A percentile compares a stretch with the other conserved stretches of the same genome.
phyloP scores from a whole-genome alignment of 2,329 filamentous ascomycete species.

The Ophiocordyceps polyrhachis-furcata region DNA sequence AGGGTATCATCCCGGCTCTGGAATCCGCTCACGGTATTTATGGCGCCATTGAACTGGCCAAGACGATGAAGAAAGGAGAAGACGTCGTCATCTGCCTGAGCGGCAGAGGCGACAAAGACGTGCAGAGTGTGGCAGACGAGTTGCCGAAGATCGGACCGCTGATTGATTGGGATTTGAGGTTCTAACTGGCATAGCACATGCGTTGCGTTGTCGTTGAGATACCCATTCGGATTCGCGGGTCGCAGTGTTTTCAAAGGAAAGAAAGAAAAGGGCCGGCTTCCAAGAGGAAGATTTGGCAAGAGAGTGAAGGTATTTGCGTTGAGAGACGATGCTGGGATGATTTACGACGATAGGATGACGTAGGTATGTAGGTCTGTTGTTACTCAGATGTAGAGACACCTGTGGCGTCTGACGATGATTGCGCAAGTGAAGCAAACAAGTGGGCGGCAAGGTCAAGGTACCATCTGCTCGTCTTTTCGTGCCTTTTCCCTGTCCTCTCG shows the following conservation, averaged over 20 bases:
- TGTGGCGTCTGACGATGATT: not conserved
- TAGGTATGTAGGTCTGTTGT: not conserved
- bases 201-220: not conserved
- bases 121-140: constrained; percentile 93
- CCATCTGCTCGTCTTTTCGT: constrained; percentile 1
- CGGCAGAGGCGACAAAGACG: constrained; percentile 92
- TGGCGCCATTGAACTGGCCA: constrained; percentile 75
- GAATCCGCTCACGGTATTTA: constrained; percentile 88
- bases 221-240: not conserved
- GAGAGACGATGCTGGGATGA: not conserved
- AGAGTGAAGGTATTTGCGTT: not conserved
- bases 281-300: not conserved
- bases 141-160: constrained; percentile 71
- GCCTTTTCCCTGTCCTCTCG: too few relatives aligned
- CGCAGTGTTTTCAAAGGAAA: not conserved
- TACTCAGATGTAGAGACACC: not conserved
- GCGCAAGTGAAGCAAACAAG: not conserved
- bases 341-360: not conserved
- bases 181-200: constrained; percentile 18
- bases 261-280: not conserved
- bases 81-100: constrained; percentile 89
- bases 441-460: constrained; percentile 11
- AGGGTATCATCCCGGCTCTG: constrained; percentile 92
- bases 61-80: constrained; percentile 74
- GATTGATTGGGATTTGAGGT: constrained; percentile 59